Conservation (phyloP, 306 rosid species). For the Vachellia collinsii region DNA sequence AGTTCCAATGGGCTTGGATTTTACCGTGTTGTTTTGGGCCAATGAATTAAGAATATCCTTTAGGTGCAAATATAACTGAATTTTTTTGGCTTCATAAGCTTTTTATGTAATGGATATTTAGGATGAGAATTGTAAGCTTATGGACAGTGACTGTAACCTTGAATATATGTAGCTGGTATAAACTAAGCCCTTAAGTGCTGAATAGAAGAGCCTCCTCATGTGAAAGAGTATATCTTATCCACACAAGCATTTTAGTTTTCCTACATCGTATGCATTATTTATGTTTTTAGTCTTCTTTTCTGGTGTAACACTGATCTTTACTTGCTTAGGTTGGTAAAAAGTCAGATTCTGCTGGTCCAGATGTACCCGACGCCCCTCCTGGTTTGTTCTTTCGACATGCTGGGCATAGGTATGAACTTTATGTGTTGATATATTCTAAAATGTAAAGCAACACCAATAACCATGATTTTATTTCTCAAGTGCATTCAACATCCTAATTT, state of each 20-base stretch:
- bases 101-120: neutral
- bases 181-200: neutral
- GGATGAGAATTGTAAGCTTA: slow-evolving; percentile 1
- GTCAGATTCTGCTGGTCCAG: slow-evolving; percentile 41
- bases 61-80: slow-evolving; percentile 10
- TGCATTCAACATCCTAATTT: too few species aligned
- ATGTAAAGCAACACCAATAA: too few species aligned
- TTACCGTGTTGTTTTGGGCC: neutral
- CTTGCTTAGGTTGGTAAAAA: slow-evolving; percentile 50
- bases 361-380: slow-evolving; percentile 32
- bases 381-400: slow-evolving; percentile 63
- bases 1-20: neutral
- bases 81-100: neutral
- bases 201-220: slow-evolving; percentile 12
- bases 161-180: slow-evolving; percentile 10
- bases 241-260: neutral
- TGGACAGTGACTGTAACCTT: neutral
- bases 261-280: neutral
- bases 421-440: neutral
- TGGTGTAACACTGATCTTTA: slow-evolving; percentile 3
- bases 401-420: slow-evolving; percentile 48
- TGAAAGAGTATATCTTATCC: neutral
- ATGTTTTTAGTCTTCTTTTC: slow-evolving; percentile 11
- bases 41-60: neutral
- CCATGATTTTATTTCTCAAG: too few species aligned